Evolutionary conservation across 2,329 filamentous ascomycete species (phyloP).

Genomic region (Fusarium sp.): DNA sequence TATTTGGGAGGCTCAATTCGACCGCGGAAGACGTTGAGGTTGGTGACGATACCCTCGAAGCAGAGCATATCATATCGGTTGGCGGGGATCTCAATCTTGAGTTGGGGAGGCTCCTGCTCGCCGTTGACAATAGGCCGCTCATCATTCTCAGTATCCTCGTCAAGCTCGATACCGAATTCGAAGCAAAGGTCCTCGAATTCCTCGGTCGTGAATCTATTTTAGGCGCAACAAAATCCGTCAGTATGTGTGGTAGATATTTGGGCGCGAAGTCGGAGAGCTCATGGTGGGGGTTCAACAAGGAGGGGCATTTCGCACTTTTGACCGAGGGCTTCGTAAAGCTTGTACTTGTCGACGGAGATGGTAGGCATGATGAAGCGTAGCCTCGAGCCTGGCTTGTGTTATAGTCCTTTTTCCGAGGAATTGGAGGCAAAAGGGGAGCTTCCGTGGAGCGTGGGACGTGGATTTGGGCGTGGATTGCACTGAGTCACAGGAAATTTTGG

Average conservation of each 20-base stretch:
- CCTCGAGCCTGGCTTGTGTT: constrained; percentile 41
- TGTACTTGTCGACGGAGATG: constrained; percentile 95
- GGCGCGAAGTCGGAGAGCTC: constrained; percentile 40
- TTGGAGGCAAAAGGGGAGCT: constrained; percentile 37
- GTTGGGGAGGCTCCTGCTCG: constrained; percentile 88
- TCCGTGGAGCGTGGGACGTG: constrained; percentile 43
- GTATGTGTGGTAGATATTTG: constrained; percentile 21
- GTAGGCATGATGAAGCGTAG: constrained; percentile 81
- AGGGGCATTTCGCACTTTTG: constrained; percentile 73
- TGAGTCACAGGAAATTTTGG: constrained; percentile 62
- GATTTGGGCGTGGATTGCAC: constrained; percentile 40
- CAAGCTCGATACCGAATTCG: constrained; percentile 97
- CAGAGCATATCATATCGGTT: constrained; percentile 97
- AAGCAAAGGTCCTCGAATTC: constrained; percentile 99
- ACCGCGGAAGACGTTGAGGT: constrained; percentile 94
- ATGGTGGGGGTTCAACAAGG: constrained; percentile 41
- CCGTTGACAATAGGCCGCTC: constrained; percentile 82
- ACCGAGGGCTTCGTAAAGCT: constrained; percentile 92
- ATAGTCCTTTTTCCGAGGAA: constrained; percentile 38
- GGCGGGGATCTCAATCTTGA: constrained; percentile 98
- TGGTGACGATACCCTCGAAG: constrained; percentile 95
- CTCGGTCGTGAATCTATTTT: constrained; percentile 83
- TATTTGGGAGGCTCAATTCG: constrained; percentile 84
- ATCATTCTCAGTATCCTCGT: constrained; percentile 90
- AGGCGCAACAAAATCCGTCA: constrained; percentile 36